Evolutionary conservation across 2,329 filamentous ascomycete genomes (phyloP).

Genomic region (Daldinia sp.): DNA sequence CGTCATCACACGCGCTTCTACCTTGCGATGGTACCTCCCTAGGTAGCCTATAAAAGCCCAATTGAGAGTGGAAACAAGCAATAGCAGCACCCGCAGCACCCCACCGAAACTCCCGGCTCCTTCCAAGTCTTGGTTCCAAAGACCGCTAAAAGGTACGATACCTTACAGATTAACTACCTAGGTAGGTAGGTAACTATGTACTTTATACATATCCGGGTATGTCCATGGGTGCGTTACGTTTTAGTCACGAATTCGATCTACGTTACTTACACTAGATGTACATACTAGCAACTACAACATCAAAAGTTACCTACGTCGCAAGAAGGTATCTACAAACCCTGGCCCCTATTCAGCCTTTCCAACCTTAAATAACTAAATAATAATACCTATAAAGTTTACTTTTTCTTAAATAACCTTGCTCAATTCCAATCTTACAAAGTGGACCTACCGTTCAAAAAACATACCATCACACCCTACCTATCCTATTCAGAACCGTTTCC

Average conservation of each 20-base stretch:
- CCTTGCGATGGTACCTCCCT: neutral
- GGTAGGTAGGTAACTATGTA: too few relatives aligned
- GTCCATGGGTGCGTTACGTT: neutral
- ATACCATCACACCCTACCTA: neutral
- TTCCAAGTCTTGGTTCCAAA: neutral
- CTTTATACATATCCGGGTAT: too few relatives aligned
- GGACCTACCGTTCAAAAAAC: neutral
- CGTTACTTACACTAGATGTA: too few relatives aligned
- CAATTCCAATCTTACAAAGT: neutral
- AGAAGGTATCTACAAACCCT: neutral
- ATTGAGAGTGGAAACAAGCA: conserved; percentile 14
- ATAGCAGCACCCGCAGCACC: neutral
- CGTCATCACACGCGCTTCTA: conserved; percentile 25
- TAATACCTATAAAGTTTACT: neutral
- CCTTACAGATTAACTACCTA: too few relatives aligned
- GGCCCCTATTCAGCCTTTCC: neutral
- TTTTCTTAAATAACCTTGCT: neutral
- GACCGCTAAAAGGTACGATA: too few relatives aligned
- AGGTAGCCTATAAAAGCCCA: conserved; percentile 5
- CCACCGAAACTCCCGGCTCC: neutral
- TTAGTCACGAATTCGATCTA: neutral
- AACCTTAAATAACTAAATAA: neutral
- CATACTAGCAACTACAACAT: neutral
- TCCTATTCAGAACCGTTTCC: neutral
- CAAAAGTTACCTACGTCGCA: neutral